These are phyloP conservation scores for Chrysoporthe deuterocubensis DNA, from an alignment of 2,329 filamentous ascomycete genomes.

Conservation along the genomic window DNA sequence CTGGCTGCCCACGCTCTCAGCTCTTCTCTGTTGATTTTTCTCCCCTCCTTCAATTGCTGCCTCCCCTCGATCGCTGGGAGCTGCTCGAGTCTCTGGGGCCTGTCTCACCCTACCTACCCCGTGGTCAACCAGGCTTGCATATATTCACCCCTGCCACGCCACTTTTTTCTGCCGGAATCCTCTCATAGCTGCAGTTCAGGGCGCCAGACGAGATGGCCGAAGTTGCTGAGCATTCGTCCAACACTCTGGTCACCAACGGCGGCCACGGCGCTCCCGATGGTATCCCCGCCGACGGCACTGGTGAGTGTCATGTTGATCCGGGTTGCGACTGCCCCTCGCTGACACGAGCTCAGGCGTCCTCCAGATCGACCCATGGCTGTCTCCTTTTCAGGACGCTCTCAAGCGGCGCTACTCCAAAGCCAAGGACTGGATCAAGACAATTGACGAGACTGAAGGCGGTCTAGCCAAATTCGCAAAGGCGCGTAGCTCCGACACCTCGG, in stretches of 20 bases:
- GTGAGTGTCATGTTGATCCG: slow-evolving; percentile 48
- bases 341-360: slow-evolving; percentile 68
- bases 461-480: slow-evolving; percentile 90
- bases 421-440: slow-evolving; percentile 83
- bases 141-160: slow-evolving; percentile 12
- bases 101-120: background rate
- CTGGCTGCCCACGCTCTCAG: background rate
- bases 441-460: slow-evolving; percentile 84
- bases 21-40: background rate
- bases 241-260: slow-evolving; percentile 45
- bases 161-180: background rate
- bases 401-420: slow-evolving; percentile 77
- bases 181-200: background rate
- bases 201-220: slow-evolving; percentile 39
- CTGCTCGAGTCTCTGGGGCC: background rate
- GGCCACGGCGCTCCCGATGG: slow-evolving; percentile 46
- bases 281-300: slow-evolving; percentile 72
- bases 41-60: background rate
- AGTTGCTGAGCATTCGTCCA: slow-evolving; percentile 47
- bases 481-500: slow-evolving; percentile 34
- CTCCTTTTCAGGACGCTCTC: slow-evolving; percentile 79
- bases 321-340: slow-evolving; percentile 17
- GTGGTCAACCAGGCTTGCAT: background rate
- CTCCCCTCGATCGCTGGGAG: background rate
- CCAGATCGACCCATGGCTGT: slow-evolving; percentile 85